Base-by-base conservation (phyloP, 306 rosid species). In the Pueraria montana region DNA sequence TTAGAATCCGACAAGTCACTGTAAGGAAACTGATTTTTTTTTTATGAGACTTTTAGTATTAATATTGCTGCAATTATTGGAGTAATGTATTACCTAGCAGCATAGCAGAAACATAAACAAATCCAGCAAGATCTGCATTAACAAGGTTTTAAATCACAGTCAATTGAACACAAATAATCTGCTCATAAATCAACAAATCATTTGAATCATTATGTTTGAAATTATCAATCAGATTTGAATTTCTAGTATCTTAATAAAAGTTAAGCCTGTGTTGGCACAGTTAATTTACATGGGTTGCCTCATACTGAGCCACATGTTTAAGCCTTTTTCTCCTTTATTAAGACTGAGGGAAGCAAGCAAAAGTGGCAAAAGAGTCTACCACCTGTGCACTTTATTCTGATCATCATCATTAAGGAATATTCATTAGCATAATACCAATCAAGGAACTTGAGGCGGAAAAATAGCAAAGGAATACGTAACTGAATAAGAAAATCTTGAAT, bases 401-500 rank as follows among this genome's bases (percentile, higher is more conserved):
- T 56, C 14, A 32, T 69, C 40, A 68, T 86, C 72, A 78, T 59
- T 59, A 86, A 78, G 78, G 74, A 78, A 56, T 76, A 73, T 43
- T 86, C 77, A 68, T 18, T 49, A 67, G 81, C 86, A 74, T 49
- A 68, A 46, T 78, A 73, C 65, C 65, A 74, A 73, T 48, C 46
- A 62, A 38, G 3, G 64, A 77, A 56, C 67, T 63, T 34, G 65
- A 6, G 46, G 32, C 32, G n/a, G 20, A 59, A 52, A 59, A 61
- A 62, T 13, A 30, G 20, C 68, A 71, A 56, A 71, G 20, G 43
- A 20, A 52, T 42, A 58, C 42, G 48, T 56, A 56, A 72, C 46
- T 77, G 65, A 32, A 62, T 42, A 77, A 21, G 73, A 81, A 58
- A 79, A 76, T 78, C 70, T 16, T 48, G 34, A 43, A 83, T 70